phyloP scores from a whole-genome alignment of 208 protist species.

The Trypanosoma vivax region DNA sequence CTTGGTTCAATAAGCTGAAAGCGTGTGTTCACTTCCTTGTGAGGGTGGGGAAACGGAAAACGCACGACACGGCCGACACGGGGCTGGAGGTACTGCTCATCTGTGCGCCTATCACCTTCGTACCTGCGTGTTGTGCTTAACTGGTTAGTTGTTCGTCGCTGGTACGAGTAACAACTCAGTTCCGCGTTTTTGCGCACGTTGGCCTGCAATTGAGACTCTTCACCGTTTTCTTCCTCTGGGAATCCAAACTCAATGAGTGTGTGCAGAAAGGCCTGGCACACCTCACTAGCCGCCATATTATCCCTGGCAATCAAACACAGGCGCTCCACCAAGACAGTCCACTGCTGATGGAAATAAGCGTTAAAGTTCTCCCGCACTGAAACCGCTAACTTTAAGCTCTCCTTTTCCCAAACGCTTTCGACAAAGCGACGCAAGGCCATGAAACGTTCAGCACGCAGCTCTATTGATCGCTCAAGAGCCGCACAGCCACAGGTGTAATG shows the following conservation, averaged over 20 bases:
- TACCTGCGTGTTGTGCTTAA: constrained; percentile 53
- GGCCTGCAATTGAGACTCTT: constrained; percentile 20
- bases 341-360: constrained; percentile 7
- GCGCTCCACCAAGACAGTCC: constrained; percentile 2
- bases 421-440: constrained; percentile 4
- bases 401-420: constrained; percentile 10
- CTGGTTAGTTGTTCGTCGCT: constrained; percentile 27
- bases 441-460: constrained; percentile 14
- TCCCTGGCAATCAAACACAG: constrained; percentile 3
- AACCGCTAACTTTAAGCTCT: not conserved
- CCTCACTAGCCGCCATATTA: constrained; percentile 3
- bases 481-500: constrained; percentile 20
- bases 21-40: constrained; percentile 67
- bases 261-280: constrained; percentile 30
- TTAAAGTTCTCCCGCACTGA: not conserved
- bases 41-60: constrained; percentile 47
- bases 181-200: constrained; percentile 34
- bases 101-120: constrained; percentile 55
- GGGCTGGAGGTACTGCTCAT: constrained; percentile 45
- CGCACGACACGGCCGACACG: constrained; percentile 50
- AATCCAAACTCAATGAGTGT: constrained; percentile 66
- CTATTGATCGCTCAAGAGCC: constrained; percentile 15
- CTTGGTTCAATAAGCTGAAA: constrained; percentile 75
- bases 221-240: constrained; percentile 43
- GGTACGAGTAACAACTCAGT: constrained; percentile 66